Percentiles rank a stretch among this genome's conserved stretches.
Conservation (phyloP, 1,284 basidiomycete genomes). For the Inonotus obliquus region DNA sequence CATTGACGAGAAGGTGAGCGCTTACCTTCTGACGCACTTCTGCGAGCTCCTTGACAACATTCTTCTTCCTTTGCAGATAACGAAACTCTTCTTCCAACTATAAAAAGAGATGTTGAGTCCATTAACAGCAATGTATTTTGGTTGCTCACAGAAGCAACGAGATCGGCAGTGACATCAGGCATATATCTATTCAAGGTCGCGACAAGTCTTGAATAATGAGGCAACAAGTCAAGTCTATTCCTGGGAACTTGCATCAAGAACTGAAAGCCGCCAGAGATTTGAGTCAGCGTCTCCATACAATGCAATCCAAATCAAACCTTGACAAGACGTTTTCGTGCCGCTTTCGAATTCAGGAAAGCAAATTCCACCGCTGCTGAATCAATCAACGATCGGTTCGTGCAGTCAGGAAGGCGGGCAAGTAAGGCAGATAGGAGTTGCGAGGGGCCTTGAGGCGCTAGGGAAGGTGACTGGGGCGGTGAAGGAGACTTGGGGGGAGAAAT, state of each 20-base stretch:
- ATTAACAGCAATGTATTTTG: not conserved
- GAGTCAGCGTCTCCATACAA: not conserved
- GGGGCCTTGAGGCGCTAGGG: conserved; percentile 77
- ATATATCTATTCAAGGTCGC: conserved; percentile 90
- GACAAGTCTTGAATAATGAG: conserved; percentile 89
- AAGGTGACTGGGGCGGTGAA: conserved; percentile 60
- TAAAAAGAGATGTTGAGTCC: conserved; percentile 6
- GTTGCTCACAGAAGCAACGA: conserved; percentile 69
- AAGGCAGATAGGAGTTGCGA: conserved; percentile 89
- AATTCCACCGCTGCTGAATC: conserved; percentile 96
- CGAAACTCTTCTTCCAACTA: conserved; percentile 96
- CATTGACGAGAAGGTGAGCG: conserved; percentile 1
- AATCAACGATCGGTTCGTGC: conserved; percentile 87
- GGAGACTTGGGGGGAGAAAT: conserved; percentile 60
- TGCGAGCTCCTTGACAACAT: conserved; percentile 83
- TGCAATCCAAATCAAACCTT: conserved; percentile 46
- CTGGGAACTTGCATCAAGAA: conserved; percentile 85
- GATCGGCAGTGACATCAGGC: conserved; percentile 85
- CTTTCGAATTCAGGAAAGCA: conserved; percentile 94
- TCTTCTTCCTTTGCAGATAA: conserved; percentile 93
- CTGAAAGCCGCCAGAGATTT: conserved; percentile 35
- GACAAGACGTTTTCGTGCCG: conserved; percentile 84
- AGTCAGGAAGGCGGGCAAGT: conserved; percentile 90
- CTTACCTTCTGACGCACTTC: conserved; percentile 79
- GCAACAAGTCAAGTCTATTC: conserved; percentile 85